Evolutionary conservation across 768 basidiomycete genomes (phyloP).

Genomic region (Melanogaster broomeanus): DNA sequence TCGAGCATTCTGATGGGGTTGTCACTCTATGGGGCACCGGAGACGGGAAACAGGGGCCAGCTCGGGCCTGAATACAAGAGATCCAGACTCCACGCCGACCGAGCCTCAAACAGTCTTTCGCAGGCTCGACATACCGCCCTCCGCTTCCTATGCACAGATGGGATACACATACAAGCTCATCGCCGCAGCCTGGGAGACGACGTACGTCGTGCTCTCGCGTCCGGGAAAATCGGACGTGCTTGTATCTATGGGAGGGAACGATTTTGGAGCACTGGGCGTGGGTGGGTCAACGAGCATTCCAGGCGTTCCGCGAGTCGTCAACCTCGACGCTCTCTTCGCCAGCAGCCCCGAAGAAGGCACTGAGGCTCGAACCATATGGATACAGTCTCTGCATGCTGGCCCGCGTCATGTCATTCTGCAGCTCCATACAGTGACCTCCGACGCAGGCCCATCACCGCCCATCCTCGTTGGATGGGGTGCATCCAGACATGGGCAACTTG

Average conservation of each 20-base stretch:
- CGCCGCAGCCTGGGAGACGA: slow-evolving; percentile 83
- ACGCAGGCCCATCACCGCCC: slow-evolving; percentile 23
- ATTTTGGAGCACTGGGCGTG: slow-evolving; percentile 79
- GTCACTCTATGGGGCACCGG: slow-evolving; percentile 74
- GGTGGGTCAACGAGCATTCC: slow-evolving; percentile 31
- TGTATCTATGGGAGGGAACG: slow-evolving; percentile 82
- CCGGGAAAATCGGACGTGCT: slow-evolving; percentile 49
- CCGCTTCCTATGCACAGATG: slow-evolving; percentile 25
- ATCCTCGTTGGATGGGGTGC: slow-evolving; percentile 80
- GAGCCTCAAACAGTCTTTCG: slow-evolving; percentile 41
- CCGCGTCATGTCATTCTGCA: slow-evolving; percentile 70
- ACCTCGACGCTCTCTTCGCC: slow-evolving; percentile 27
- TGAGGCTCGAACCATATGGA: slow-evolving; percentile 24
- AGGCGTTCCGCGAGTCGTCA: slow-evolving; percentile 8
- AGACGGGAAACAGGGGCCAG: slow-evolving; percentile 68
- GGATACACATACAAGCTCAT: slow-evolving; percentile 51
- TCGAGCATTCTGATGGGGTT: slow-evolving; percentile 37
- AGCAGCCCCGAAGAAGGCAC: slow-evolving; percentile 35
- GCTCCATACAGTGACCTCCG: slow-evolving; percentile 31
- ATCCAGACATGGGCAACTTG: slow-evolving; percentile 84
- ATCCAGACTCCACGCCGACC: slow-evolving; percentile 4
- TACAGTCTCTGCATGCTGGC: slow-evolving; percentile 58
- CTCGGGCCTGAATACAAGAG: slow-evolving; percentile 51
- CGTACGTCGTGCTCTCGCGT: slow-evolving; percentile 63
- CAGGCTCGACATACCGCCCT: slow-evolving; percentile 44